Evolutionary conservation across 2,329 filamentous ascomycete genomes (phyloP).

Genomic region (Trichoderma breve): DNA sequence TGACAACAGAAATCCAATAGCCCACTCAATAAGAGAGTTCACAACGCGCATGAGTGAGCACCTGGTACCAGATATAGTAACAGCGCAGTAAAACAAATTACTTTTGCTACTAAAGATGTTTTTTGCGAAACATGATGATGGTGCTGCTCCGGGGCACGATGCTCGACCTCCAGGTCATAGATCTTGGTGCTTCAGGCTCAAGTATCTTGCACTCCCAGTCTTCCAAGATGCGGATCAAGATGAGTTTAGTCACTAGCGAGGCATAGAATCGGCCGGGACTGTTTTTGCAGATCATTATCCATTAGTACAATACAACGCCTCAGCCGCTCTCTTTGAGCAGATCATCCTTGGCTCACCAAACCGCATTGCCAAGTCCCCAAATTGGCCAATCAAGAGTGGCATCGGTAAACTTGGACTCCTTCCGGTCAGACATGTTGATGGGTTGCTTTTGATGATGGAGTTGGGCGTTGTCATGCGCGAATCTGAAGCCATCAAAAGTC

Average conservation of each 20-base stretch:
- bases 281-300: background rate
- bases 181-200: background rate
- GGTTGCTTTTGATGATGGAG: background rate
- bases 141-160: background rate
- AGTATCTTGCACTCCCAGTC: background rate
- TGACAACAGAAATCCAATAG: background rate
- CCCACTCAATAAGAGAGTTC: background rate
- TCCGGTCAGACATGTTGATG: background rate
- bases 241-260: background rate
- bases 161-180: background rate
- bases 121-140: background rate
- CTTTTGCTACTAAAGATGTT: background rate
- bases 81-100: too few species aligned
- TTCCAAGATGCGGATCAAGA: background rate
- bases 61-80: too few species aligned
- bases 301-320: background rate
- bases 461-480: background rate
- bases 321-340: background rate
- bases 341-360: background rate
- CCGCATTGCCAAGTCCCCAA: background rate
- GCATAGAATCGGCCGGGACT: constrained; percentile 6
- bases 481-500: constrained; percentile 16
- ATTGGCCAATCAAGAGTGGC: background rate
- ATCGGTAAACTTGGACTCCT: background rate
- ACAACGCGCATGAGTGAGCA: background rate